Evolutionary conservation across 1,284 basidiomycete genomes (phyloP).

Genomic region (Ustilago tritici): DNA sequence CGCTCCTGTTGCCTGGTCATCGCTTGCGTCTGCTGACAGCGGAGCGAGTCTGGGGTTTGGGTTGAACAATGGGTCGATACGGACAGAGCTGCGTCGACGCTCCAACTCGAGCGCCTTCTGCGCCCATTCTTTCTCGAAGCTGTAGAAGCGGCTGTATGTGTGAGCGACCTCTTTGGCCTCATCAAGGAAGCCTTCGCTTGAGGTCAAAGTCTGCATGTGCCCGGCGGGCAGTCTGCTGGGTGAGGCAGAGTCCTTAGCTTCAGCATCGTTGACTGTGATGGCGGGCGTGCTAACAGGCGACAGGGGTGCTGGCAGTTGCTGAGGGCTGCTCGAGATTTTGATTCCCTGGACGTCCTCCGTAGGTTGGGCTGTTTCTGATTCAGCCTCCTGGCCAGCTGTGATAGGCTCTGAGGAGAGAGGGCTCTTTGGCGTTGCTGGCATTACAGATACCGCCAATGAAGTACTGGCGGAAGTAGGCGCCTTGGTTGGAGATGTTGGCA

Average conservation of each 20-base stretch:
- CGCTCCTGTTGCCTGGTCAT: conserved; percentile 11
- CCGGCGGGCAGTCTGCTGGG: conserved; percentile 7
- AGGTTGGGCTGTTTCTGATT: not conserved
- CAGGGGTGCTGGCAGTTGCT: conserved; percentile 1
- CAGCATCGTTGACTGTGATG: conserved; percentile 24
- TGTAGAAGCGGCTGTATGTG: conserved; percentile 48
- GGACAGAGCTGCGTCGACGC: conserved; percentile 42
- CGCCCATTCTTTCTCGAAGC: conserved; percentile 51
- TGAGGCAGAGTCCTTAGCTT: not conserved
- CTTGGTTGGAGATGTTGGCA: conserved; percentile 29
- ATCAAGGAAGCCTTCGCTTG: conserved; percentile 27
- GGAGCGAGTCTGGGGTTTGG: conserved; percentile 23
- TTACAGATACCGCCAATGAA: conserved; percentile 20
- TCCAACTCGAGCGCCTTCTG: conserved; percentile 50
- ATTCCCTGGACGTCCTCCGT: not conserved
- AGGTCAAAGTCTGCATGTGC: conserved; percentile 13
- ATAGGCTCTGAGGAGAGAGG: conserved; percentile 28
- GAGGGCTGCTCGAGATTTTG: not conserved
- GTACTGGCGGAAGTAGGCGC: conserved; percentile 3
- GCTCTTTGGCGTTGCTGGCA: conserved; percentile 32
- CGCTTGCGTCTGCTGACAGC: conserved; percentile 13
- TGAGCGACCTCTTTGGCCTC: conserved; percentile 39
- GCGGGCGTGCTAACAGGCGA: conserved; percentile 23
- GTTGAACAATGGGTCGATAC: conserved; percentile 40
- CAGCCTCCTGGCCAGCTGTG: conserved; percentile 14